phyloP scores from a whole-genome alignment of 192 early-diverging fungal species.

The Coemansia sp. region DNA sequence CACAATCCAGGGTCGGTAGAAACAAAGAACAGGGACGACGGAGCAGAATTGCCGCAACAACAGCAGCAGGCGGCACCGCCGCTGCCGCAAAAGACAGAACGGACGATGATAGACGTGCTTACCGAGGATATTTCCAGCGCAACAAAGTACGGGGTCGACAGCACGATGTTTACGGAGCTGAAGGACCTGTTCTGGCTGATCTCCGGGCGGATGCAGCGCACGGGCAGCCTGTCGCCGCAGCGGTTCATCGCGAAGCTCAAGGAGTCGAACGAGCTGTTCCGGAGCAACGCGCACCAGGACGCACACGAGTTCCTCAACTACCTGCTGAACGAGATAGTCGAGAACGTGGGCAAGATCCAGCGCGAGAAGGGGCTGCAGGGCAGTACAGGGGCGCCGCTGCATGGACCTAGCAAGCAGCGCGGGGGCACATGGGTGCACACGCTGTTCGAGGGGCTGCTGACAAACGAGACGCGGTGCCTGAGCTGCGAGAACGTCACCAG shows the following conservation, averaged over 20 bases:
- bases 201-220: slow-evolving; percentile 76
- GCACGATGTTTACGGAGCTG: slow-evolving; percentile 81
- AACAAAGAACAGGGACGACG: background rate
- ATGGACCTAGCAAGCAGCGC: slow-evolving; percentile 20
- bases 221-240: slow-evolving; percentile 79
- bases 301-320: slow-evolving; percentile 99
- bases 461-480: slow-evolving; percentile 96
- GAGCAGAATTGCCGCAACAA: slow-evolving; percentile 7
- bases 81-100: slow-evolving; percentile 13
- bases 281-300: slow-evolving; percentile 94
- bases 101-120: slow-evolving; percentile 15
- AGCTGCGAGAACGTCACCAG: slow-evolving; percentile 95
- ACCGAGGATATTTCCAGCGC: slow-evolving; percentile 40
- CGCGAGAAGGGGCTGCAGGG: slow-evolving; percentile 48
- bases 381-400: slow-evolving; percentile 25
- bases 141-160: slow-evolving; percentile 60
- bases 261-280: slow-evolving; percentile 92
- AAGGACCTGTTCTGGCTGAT: slow-evolving; percentile 88
- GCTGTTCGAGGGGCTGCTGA: slow-evolving; percentile 91
- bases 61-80: too few species aligned
- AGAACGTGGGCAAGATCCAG: slow-evolving; percentile 71
- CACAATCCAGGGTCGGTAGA: slow-evolving; percentile 4
- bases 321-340: slow-evolving; percentile 86
- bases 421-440: slow-evolving; percentile 87
- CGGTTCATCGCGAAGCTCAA: slow-evolving; percentile 88